Base-by-base conservation (phyloP, 257 asterid species). In the Misopates orontium region DNA sequence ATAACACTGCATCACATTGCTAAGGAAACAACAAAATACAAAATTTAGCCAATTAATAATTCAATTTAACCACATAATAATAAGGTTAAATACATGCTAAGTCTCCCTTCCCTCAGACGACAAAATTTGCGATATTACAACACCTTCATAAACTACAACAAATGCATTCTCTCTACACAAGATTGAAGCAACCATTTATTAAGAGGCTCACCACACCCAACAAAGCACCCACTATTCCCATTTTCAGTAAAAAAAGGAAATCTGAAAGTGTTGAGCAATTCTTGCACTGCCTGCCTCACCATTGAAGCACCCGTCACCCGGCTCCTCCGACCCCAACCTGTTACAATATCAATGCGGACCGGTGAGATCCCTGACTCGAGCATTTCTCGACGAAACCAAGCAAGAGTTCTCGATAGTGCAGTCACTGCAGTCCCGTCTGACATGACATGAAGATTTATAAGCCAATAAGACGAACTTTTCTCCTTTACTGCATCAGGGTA, bases 311-410 rank as follows among this genome's bases (percentile, higher is more conserved):
- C 99, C 0, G 99, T 90, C 52, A 93, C 92, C 73, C 97, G 64
- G 68, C 99, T 93, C 81, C 97, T 70, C 9, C 95, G 80, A 6
- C 99, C 99, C 99, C 99, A 93, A 11, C 99, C 99, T 0, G 99
- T 93, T 50, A 90, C 87, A 21, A 93, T 93, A 69, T 93, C 99
- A 42, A 93, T 86, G 1, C 97, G 85, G 67, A 56, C 77, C 0
- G 97, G 97, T 52, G 84, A 56, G 32, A 75, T 68, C 51, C 99
- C 97, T 0, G 95, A 83, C 39, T 56, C 71, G 4, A 90, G 87
- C 86, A 90, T 80, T 75, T 87, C 91, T 25, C 76, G 75, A n/a
- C 90, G 89, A 49, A 93, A 88, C 89, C 92, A 80, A 16, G 99
- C 97, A 18, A 93, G 90, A 1, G 96, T 87, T 71, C 97, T 86